These are phyloP conservation scores for Lasiodiplodia hormozganensis DNA, from an alignment of 2,329 filamentous ascomycete species.

Conservation along the genomic window DNA sequence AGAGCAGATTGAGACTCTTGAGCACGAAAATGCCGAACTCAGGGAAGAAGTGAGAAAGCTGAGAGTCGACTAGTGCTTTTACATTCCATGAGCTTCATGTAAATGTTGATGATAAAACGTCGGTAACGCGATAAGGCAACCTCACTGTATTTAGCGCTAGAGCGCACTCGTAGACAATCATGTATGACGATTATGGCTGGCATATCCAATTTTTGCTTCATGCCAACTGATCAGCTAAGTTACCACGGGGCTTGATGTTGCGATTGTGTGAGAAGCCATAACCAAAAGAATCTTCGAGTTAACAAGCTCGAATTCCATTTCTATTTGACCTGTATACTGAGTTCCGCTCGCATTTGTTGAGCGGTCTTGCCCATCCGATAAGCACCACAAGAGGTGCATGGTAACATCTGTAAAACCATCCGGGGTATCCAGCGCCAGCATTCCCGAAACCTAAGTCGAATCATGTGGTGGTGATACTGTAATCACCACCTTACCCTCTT, in stretches of 20 bases:
- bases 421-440: neutral
- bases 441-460: neutral
- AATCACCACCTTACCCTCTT: neutral
- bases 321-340: neutral
- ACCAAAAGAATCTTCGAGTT: neutral
- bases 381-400: neutral
- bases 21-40: slow-evolving; percentile 57
- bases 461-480: neutral
- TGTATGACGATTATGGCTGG: neutral
- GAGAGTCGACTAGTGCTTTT: slow-evolving; percentile 16
- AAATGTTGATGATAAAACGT: neutral
- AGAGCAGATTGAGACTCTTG: slow-evolving; percentile 59
- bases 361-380: neutral
- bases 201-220: neutral
- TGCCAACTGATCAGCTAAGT: neutral
- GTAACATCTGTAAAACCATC: neutral
- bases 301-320: neutral
- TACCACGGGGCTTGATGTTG: neutral
- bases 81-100: neutral
- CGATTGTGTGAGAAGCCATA: neutral
- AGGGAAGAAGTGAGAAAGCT: slow-evolving; percentile 44
- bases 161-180: neutral
- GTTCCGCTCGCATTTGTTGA: neutral
- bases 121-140: neutral
- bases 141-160: neutral